Evolutionary conservation across 805 yeast genomes (phyloP), one percentile per base, ranked within the genome.

Genomic region (Schwanniomyces pseudopolymorphus): DNA sequence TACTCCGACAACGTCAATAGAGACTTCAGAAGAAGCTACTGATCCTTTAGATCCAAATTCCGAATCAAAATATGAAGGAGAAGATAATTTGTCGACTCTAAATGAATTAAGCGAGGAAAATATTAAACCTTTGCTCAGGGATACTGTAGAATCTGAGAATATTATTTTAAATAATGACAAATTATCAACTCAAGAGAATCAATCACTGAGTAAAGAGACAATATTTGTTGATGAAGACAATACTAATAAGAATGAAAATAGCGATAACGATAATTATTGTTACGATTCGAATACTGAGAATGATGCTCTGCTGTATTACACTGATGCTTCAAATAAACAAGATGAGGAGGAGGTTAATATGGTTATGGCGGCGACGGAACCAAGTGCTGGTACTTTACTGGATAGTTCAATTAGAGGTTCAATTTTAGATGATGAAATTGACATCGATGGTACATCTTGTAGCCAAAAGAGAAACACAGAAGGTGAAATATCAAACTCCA

Each of bases 1-100:
- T 37, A 66, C 72, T 2, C 70, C 72, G 2, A 63, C 63, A 14
- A 66, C 72, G 1, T 62, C 68, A 2, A 59, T 66, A 20, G 57
- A 55, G 33, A 55, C 51, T 8, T 19, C 40, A 13, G 47, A 44
- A 19, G 47, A 39, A 14, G 31, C 16, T 38, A 9, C 9, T 33
- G 43, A 44, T 20, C 25, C 16, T 5, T 4, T 33, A 21, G 40
- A 40, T 16, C 14, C 40, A 16, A 42, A 35, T 13, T 16, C 42
- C 8, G 33, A 27, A 8, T 20, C 28, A 20, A 27, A 36, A n/a
- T 17, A 5, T 16, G 39, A 38, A 13, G 31, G 38, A 7, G 46
- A 43, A 2, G 39, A 43, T 16, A 43, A 43, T 19, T 22, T 38
- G 13, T 38, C 42, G 14, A 43, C 42, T n/a, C 21, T 44, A 9